phyloP scores from a whole-genome alignment of 2,329 filamentous ascomycete genomes.

The Xylariomycetidae sp. region DNA sequence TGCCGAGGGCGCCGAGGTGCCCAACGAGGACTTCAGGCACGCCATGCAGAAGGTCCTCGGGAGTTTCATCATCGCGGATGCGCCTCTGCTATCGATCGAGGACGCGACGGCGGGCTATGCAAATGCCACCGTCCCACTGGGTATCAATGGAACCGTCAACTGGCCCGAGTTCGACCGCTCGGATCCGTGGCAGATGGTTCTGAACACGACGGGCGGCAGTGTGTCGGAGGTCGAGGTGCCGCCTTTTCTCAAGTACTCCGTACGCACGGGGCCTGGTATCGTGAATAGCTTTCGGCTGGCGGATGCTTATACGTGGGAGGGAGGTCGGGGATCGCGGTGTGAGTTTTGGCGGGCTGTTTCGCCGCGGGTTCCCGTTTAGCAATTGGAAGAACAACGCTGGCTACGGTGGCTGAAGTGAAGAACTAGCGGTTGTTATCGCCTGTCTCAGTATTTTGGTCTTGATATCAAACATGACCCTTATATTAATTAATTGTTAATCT shows the following conservation, averaged over 20 bases:
- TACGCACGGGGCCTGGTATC: conserved; percentile 18
- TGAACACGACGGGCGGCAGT: conserved; percentile 38
- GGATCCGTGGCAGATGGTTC: conserved; percentile 34
- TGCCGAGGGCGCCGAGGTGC: conserved; percentile 20
- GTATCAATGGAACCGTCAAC: conserved; percentile 15
- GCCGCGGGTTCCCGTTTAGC: conserved; percentile 17
- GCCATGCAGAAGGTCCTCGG: conserved; percentile 39
- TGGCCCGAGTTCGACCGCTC: conserved; percentile 29
- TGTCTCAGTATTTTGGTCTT: too few species aligned
- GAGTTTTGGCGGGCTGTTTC: conserved; percentile 22
- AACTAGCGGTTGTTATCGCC: too few species aligned
- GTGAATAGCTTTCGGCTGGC: conserved; percentile 21
- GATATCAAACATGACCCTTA: too few species aligned
- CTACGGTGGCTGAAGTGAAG: too few species aligned
- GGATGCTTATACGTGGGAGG: conserved; percentile 20
- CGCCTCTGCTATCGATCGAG: conserved; percentile 32
- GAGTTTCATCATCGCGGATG: conserved; percentile 35
- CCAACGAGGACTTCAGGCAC: conserved; percentile 27
- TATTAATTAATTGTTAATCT: too few species aligned
- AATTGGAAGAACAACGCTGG: too few species aligned
- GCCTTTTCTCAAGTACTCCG: conserved; percentile 18
- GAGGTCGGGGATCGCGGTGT: conserved; percentile 20
- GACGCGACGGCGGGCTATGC: conserved; percentile 26
- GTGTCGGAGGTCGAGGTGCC: conserved; percentile 16
- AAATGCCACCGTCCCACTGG: conserved; percentile 25